Percentiles rank a stretch among this genome's conserved stretches.
Evolutionary conservation across 768 basidiomycete species (phyloP).

Genomic region (Mycena metata): DNA sequence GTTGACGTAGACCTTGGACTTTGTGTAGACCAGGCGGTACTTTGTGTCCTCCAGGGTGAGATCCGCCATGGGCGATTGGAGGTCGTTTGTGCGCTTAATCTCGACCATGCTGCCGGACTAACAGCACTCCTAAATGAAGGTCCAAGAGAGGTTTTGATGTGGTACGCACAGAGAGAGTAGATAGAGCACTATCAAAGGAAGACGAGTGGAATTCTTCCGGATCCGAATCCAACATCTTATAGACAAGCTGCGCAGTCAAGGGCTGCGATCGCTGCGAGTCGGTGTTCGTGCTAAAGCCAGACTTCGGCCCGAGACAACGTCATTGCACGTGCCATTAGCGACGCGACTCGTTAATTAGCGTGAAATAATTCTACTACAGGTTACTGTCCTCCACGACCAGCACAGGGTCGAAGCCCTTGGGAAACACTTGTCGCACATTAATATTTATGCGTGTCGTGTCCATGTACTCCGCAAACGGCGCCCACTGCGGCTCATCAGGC

Average conservation of each 20-base stretch:
- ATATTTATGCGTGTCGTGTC: constrained; percentile 84
- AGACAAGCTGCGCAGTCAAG: constrained; percentile 29
- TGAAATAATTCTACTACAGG: neutral
- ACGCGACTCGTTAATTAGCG: neutral
- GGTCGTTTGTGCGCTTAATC: constrained; percentile 64
- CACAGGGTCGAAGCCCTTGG: constrained; percentile 69
- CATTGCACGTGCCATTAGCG: neutral
- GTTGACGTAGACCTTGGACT: constrained; percentile 96
- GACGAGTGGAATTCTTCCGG: constrained; percentile 44
- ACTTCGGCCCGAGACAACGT: neutral
- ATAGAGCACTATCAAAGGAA: constrained; percentile 61
- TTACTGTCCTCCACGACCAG: neutral
- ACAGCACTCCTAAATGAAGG: constrained; percentile 31
- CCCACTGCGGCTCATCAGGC: constrained; percentile 65
- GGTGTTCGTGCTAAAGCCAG: no score
- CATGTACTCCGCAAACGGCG: constrained; percentile 74
- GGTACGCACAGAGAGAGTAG: constrained; percentile 61
- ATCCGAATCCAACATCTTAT: constrained; percentile 32
- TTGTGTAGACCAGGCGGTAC: constrained; percentile 86
- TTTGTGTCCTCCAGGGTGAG: constrained; percentile 65
- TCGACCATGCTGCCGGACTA: constrained; percentile 82
- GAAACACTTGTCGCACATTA: constrained; percentile 92
- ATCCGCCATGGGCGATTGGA: constrained; percentile 39
- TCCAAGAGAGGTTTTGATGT: constrained; percentile 5
- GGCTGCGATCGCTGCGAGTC: constrained; percentile 14